A percentile compares a stretch with the other conserved stretches of the same genome.
These are phyloP conservation scores for Cladophialophora carrionii DNA, from an alignment of 2,329 filamentous ascomycete genomes.

Conservation along the genomic window DNA sequence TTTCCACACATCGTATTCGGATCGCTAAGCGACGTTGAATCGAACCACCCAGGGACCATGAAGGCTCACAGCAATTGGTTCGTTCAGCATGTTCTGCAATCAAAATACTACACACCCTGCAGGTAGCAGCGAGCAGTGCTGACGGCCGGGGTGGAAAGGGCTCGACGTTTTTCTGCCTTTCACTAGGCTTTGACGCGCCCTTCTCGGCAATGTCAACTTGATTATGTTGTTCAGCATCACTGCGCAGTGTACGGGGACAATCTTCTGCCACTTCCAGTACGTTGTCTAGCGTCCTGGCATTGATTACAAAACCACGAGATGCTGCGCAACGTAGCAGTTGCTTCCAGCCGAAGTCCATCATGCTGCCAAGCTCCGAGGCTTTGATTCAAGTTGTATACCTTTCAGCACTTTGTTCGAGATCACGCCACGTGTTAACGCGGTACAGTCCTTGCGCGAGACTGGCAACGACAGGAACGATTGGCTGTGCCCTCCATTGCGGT, in stretches of 20 bases:
- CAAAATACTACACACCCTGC: not conserved
- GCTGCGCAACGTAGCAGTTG: not conserved
- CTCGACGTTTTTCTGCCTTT: not conserved
- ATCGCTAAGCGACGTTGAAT: not conserved
- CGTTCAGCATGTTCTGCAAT: not conserved
- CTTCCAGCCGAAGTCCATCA: not conserved
- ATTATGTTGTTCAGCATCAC: not conserved
- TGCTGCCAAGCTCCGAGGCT: not conserved
- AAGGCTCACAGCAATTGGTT: not conserved
- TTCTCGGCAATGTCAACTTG: not conserved
- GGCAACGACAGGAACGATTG: not conserved
- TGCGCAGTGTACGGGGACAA: not conserved
- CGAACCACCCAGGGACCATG: not conserved
- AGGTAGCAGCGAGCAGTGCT: not conserved
- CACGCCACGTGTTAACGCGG: too few relatives aligned
- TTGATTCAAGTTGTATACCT: not conserved
- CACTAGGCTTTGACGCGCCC: not conserved
- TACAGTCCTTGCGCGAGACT: not conserved
- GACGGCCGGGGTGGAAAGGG: not conserved
- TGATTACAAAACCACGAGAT: not conserved
- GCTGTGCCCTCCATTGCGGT: not conserved
- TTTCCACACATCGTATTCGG: not conserved
- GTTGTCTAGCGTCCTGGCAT: not conserved
- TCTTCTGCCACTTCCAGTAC: not conserved
- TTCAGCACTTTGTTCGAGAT: too few relatives aligned